phyloP scores from a whole-genome alignment of 2,329 filamentous ascomycete genomes.

The Mollisia scopiformis region DNA sequence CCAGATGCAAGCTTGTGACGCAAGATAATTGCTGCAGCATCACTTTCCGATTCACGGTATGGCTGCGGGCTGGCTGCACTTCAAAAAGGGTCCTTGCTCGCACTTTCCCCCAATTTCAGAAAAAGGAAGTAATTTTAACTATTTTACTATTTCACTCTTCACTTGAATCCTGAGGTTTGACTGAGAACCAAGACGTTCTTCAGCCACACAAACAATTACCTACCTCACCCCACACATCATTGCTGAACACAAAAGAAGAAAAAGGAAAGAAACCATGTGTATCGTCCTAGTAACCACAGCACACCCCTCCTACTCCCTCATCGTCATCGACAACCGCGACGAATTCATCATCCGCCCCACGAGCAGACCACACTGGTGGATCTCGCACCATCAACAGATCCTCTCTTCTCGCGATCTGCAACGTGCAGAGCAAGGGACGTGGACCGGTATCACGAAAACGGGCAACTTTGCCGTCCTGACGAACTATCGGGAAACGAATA shows the following conservation, averaged over 20 bases:
- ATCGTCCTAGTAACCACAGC: conserved; percentile 77
- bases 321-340: conserved; percentile 79
- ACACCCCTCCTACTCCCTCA: conserved; percentile 75
- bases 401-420: conserved; percentile 66
- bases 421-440: conserved; percentile 64
- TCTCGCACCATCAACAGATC: conserved; percentile 38
- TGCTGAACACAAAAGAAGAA: too few species aligned
- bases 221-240: too few species aligned
- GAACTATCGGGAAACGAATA: conserved; percentile 63
- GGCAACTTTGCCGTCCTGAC: conserved; percentile 67
- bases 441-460: conserved; percentile 63
- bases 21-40: background rate
- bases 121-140: conserved; percentile 2
- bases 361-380: conserved; percentile 66
- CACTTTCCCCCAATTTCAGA: conserved; percentile 8
- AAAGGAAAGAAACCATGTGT: conserved; percentile 59
- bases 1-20: background rate
- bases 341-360: conserved; percentile 70
- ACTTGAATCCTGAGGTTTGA: background rate
- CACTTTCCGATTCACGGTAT: background rate
- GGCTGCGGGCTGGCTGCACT: too few species aligned
- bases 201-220: background rate
- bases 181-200: background rate
- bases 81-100: conserved; percentile 2
- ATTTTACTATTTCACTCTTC: background rate